phyloP scores from a whole-genome alignment of 208 protist species.

The Leishmania turanica region DNA sequence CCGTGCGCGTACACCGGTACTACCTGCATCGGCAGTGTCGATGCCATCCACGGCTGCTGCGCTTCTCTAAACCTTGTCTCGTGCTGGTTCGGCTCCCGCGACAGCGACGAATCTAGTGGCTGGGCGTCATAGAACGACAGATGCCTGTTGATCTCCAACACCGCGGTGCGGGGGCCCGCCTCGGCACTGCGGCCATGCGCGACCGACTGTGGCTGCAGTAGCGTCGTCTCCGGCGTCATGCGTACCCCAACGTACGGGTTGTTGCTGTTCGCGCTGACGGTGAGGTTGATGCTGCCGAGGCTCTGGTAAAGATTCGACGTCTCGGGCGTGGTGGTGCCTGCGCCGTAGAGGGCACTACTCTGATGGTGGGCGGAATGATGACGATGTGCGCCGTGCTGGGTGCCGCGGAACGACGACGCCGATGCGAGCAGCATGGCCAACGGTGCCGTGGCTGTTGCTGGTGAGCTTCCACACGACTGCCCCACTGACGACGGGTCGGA shows the following conservation, averaged over 20 bases:
- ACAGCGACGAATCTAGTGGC: not conserved
- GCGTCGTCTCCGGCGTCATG: slow-evolving; percentile 15
- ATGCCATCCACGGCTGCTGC: not conserved
- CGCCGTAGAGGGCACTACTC: not conserved
- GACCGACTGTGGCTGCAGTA: not conserved
- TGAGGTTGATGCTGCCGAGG: slow-evolving; percentile 10
- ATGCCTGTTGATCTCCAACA: not conserved
- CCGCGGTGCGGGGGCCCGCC: not conserved
- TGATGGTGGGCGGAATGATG: not conserved
- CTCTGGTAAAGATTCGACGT: slow-evolving; percentile 16
- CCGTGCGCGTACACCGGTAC: not conserved
- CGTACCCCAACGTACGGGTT: slow-evolving; percentile 24
- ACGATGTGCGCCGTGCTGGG: not conserved
- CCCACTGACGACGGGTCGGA: not conserved
- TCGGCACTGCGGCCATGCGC: not conserved
- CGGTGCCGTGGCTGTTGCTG: not conserved
- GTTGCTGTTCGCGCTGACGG: slow-evolving; percentile 25
- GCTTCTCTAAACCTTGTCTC: not conserved
- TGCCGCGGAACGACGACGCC: not conserved
- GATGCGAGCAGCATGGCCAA: not conserved
- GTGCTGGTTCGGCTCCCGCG: not conserved
- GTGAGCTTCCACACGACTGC: not conserved
- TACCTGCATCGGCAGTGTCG: not conserved
- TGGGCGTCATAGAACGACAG: not conserved
- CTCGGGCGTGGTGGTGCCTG: not conserved